Conservation (phyloP, 2,329 filamentous ascomycete species). For the Dothistroma pini region DNA sequence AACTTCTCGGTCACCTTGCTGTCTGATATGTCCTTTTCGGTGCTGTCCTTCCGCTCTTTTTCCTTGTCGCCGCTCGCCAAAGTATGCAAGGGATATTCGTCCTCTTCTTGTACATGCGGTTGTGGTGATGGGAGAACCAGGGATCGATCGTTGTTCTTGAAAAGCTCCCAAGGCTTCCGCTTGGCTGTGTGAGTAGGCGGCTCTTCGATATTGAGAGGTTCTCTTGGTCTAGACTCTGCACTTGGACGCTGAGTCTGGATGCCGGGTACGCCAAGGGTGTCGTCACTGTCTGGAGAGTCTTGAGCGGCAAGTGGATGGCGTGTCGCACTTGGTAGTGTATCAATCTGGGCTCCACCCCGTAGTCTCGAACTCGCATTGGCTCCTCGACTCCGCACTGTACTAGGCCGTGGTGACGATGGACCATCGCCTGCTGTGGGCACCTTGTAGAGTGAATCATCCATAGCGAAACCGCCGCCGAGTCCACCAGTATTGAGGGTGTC, state of each 20-base stretch:
- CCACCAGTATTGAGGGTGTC: conserved; percentile 18
- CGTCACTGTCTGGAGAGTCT: conserved; percentile 16
- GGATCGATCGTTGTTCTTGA: conserved; percentile 34
- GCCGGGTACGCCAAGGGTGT: conserved; percentile 14
- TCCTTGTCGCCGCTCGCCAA: conserved; percentile 4
- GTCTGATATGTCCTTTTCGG: conserved; percentile 8
- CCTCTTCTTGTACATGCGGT: conserved; percentile 37
- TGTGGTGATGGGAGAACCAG: conserved; percentile 44
- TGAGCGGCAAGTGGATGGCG: conserved; percentile 13
- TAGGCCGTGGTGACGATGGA: conserved; percentile 6
- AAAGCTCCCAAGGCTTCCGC: conserved; percentile 28
- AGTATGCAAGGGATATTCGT: conserved; percentile 28
- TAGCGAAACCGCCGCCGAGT: conserved; percentile 20
- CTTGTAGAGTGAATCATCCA: conserved; percentile 26
- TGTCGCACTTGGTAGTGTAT: conserved; percentile 11
- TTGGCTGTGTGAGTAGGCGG: conserved; percentile 19
- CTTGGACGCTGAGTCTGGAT: conserved; percentile 21
- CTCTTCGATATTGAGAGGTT: conserved; percentile 31
- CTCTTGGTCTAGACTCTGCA: conserved; percentile 23
- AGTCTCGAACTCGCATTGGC: neutral
- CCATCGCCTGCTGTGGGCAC: conserved; percentile 8
- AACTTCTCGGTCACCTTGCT: conserved; percentile 33
- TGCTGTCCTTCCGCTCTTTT: conserved; percentile 5
- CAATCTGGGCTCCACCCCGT: conserved; percentile 2
- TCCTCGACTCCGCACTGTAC: conserved; percentile 5